phyloP scores from a whole-genome alignment of 768 basidiomycete genomes.

The Trametes cinnabarina region DNA sequence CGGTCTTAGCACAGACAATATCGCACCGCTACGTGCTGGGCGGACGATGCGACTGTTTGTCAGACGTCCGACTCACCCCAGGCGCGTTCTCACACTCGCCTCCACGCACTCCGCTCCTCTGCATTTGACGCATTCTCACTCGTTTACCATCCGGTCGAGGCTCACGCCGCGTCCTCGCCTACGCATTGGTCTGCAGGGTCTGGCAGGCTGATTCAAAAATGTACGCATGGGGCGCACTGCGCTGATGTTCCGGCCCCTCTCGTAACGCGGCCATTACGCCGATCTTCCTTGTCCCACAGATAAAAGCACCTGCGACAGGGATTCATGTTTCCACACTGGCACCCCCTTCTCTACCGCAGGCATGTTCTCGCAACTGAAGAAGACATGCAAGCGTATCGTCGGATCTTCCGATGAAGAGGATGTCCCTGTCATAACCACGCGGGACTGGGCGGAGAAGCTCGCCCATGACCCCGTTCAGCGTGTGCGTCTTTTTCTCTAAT shows the following conservation, averaged over 20 bases:
- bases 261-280: conserved; percentile 10
- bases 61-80: background rate
- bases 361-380: conserved; percentile 35
- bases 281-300: background rate
- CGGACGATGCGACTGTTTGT: conserved; percentile 6
- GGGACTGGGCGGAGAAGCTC: conserved; percentile 47
- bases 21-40: background rate
- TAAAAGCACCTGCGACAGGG: conserved; percentile 5
- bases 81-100: conserved; percentile 7
- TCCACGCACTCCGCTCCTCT: conserved; percentile 1
- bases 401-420: conserved; percentile 60
- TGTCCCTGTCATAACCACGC: conserved; percentile 56
- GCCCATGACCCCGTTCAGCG: conserved; percentile 41
- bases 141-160: conserved; percentile 4
- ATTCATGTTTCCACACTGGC: conserved; percentile 2
- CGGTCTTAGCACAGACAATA: conserved; percentile 11
- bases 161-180: conserved; percentile 4
- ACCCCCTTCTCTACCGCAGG: conserved; percentile 30
- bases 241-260: conserved; percentile 14
- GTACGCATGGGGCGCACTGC: conserved; percentile 5
- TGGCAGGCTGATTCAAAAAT: background rate
- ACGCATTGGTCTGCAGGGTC: background rate
- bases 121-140: conserved; percentile 15
- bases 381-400: conserved; percentile 54
- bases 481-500: conserved; percentile 7